Evolutionary conservation across 2,329 filamentous ascomycete species (phyloP), one percentile per base, ranked within the genome.

Genomic region (Xylogone sp.): DNA sequence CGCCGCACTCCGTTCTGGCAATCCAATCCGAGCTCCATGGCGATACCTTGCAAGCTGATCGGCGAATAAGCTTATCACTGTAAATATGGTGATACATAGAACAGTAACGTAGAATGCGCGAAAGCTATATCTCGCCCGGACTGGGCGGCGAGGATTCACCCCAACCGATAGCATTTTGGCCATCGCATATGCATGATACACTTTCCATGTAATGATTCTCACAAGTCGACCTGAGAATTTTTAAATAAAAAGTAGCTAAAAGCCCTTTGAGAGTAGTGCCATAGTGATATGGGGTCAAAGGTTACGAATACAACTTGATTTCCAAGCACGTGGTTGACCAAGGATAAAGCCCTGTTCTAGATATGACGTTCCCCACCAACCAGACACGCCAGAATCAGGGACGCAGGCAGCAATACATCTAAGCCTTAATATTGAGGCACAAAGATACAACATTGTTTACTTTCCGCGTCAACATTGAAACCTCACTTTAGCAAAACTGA

Each of bases 81-180:
- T 58, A 42, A 67, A 57, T 12, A 55, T 48, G 44, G 59, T 65
- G 49, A 68, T 56, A 12, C 59, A 53, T 12, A 65, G 53, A 34
- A 65, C 53, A 12, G 65, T 65, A 27, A 66, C 49, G 51, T 66
- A 66, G 50, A 68, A 67, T 46, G 64, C 59, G 39, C 62, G 61
- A 46, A 65, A 66, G 43, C 58, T 65, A 45, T 60, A 63, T 50
- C 51, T 63, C 52, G 34, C 13, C 50, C 19, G 42, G 39, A 29
- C 21, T 20, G 21, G 44, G 19, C 31, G 52, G 31, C 27, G 47
- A 19, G 34, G 34, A 7, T 7, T 39, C 34, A 39, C 34, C 34
- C 5, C 10, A 13, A 39, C n/a, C 34, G 34, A 13, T 16, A 18
- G n/a, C 34, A 13, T 18, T 16, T 18, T 7, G 10, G n/a, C 34